These are phyloP conservation scores for Exophiala alcalophila DNA, from an alignment of 2,329 filamentous ascomycete genomes.

Conservation along the genomic window DNA sequence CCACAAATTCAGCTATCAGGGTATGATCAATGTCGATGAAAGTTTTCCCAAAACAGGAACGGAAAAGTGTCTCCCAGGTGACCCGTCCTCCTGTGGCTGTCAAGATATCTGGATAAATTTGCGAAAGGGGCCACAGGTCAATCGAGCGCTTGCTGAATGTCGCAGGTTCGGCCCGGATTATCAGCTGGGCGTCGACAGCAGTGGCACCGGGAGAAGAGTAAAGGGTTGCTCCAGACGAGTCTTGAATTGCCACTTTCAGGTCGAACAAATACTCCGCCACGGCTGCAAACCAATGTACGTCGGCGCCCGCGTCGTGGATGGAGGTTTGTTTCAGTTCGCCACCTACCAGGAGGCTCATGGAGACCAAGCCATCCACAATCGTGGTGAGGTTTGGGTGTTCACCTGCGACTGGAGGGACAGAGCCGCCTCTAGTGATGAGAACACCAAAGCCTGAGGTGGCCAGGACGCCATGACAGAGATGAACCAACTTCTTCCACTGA, in stretches of 20 bases:
- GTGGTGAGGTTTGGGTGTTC: conserved; percentile 3
- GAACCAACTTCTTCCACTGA: conserved; percentile 11
- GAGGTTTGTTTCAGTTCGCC: not conserved
- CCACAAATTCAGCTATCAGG: conserved; percentile 5
- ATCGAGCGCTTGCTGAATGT: not conserved
- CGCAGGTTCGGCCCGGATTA: not conserved
- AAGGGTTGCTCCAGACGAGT: not conserved
- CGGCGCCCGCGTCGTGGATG: conserved; percentile 2
- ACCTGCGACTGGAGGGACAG: not conserved
- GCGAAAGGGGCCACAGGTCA: conserved; percentile 3
- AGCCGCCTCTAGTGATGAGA: conserved; percentile 3
- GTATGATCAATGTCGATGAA: conserved; percentile 11
- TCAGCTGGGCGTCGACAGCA: not conserved
- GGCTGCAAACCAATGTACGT: conserved; percentile 13
- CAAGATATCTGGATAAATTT: conserved; percentile 1
- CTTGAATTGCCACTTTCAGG: conserved; percentile 5
- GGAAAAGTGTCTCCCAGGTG: conserved; percentile 12
- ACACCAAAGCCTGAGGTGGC: conserved; percentile 7
- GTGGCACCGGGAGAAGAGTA: not conserved
- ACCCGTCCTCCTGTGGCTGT: conserved; percentile 9
- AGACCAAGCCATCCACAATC: conserved; percentile 3
- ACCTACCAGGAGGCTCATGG: conserved; percentile 2
- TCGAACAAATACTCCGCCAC: conserved; percentile 13
- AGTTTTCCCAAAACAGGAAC: conserved; percentile 10
- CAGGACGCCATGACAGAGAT: conserved; percentile 11